Conservation (phyloP, 192 early-diverging fungal species). For the Linnemannia zychae region DNA sequence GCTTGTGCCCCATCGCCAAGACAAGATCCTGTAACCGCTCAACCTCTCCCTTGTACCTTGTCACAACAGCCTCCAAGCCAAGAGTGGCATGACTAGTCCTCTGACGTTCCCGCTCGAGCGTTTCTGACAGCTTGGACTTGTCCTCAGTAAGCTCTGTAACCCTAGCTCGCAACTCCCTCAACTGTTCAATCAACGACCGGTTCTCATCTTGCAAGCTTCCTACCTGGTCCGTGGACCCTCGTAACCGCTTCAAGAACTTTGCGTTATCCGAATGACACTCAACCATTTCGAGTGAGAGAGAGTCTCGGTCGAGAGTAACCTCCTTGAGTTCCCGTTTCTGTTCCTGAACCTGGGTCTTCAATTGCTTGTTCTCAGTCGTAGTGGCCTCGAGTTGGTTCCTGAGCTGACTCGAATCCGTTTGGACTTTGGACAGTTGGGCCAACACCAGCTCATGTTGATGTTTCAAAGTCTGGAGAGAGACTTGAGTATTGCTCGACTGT, state of each 20-base stretch:
- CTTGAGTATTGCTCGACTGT: constrained; percentile 27
- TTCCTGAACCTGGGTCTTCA: constrained; percentile 13
- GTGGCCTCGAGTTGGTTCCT: constrained; percentile 6
- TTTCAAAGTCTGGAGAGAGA: constrained; percentile 24
- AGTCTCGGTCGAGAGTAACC: constrained; percentile 34
- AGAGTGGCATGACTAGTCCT: constrained; percentile 19
- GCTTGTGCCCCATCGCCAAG: constrained; percentile 37
- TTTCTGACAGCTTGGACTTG: constrained; percentile 2
- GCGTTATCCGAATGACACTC: constrained; percentile 41
- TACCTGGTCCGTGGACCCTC: constrained; percentile 18
- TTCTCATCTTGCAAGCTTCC: constrained; percentile 42
- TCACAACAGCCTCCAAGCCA: constrained; percentile 30
- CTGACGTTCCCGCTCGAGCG: constrained; percentile 23
- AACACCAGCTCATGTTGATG: constrained; percentile 39
- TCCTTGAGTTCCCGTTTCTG: constrained; percentile 33
- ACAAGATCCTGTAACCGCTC: constrained; percentile 40
- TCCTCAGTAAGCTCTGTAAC: constrained; percentile 7
- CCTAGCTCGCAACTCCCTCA: constrained; percentile 27
- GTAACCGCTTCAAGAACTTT: constrained; percentile 33
- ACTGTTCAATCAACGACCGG: constrained; percentile 43
- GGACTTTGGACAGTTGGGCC: constrained; percentile 22
- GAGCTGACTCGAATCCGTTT: constrained; percentile 8
- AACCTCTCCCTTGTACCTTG: constrained; percentile 27
- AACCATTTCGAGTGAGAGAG: constrained; percentile 39
- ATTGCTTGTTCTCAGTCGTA: background rate